Evolutionary conservation across 805 yeast species (phyloP).

Genomic region (Wickerhamiella brachini): DNA sequence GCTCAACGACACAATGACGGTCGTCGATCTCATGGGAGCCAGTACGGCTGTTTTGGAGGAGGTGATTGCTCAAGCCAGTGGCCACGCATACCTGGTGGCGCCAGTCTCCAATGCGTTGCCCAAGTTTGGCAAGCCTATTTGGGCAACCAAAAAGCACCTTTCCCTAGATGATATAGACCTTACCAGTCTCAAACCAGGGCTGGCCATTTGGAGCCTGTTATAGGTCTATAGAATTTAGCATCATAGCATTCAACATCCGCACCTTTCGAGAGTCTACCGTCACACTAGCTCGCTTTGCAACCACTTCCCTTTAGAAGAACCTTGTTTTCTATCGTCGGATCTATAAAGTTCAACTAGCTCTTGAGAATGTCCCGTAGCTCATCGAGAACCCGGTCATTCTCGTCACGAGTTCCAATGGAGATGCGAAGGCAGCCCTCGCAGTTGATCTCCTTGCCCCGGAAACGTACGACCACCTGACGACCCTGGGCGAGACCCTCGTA

Average conservation of each 20-base stretch:
- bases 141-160: slow-evolving; percentile 31
- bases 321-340: too few species aligned
- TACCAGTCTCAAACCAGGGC: slow-evolving; percentile 44
- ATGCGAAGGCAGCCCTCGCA: slow-evolving; percentile 80
- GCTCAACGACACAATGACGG: slow-evolving; percentile 11
- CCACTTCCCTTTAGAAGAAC: too few species aligned
- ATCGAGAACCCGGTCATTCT: slow-evolving; percentile 45
- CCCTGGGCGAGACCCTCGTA: slow-evolving; percentile 60
- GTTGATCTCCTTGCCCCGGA: slow-evolving; percentile 79
- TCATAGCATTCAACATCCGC: too few species aligned
- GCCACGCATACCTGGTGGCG: slow-evolving; percentile 25
- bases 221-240: neutral
- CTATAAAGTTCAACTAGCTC: too few species aligned
- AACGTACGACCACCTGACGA: slow-evolving; percentile 74
- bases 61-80: slow-evolving; percentile 12
- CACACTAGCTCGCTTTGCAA: too few species aligned
- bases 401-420: slow-evolving; percentile 72
- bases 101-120: slow-evolving; percentile 20
- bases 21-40: slow-evolving; percentile 40
- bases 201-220: slow-evolving; percentile 17
- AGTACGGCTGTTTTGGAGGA: slow-evolving; percentile 20
- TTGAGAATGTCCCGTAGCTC: slow-evolving; percentile 30
- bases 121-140: slow-evolving; percentile 6
- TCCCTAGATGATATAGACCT: slow-evolving; percentile 43
- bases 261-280: too few species aligned